Conservation (phyloP, 345 rosid species). For the Brassica incana region DNA sequence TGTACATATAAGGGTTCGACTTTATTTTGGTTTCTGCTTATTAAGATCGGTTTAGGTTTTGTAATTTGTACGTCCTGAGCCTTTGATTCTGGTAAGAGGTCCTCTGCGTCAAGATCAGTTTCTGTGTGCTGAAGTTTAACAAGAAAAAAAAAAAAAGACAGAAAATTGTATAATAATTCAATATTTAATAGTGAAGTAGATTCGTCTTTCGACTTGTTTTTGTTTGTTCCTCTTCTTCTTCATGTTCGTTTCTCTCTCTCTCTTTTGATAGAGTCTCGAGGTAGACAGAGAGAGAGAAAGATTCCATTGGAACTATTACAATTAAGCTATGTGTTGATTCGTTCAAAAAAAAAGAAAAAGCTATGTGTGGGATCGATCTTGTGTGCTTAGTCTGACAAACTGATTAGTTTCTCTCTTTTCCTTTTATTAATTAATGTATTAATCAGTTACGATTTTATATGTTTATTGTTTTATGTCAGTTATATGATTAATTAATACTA, state of each 20-base stretch:
- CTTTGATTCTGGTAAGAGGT: constrained; percentile 21
- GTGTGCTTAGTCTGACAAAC: constrained; percentile 41
- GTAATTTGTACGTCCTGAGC: constrained; percentile 16
- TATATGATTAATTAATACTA: background rate
- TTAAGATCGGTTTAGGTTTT: constrained; percentile 17
- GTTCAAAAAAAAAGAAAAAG: constrained; percentile 2
- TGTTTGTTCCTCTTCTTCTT: background rate
- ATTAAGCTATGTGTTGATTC: constrained; percentile 44
- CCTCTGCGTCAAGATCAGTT: background rate
- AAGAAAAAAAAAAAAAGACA: background rate
- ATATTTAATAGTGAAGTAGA: background rate
- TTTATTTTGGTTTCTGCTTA: constrained; percentile 19
- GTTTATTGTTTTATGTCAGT: background rate
- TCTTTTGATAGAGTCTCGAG: background rate
- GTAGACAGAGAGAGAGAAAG: constrained; percentile 40
- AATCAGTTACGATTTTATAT: background rate
- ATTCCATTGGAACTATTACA: constrained; percentile 54
- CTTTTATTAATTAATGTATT: background rate
- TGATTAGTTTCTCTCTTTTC: constrained; percentile 16
- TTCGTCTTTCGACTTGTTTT: background rate
- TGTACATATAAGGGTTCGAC: constrained; percentile 48
- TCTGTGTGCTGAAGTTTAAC: background rate
- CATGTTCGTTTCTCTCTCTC: background rate
- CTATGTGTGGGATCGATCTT: constrained; percentile 53
- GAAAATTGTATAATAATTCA: background rate